A percentile compares a stretch with the other conserved stretches of the same genome.
These are phyloP conservation scores for Candida andamanensis DNA, from an alignment of 805 yeast species.

Conservation along the genomic window DNA sequence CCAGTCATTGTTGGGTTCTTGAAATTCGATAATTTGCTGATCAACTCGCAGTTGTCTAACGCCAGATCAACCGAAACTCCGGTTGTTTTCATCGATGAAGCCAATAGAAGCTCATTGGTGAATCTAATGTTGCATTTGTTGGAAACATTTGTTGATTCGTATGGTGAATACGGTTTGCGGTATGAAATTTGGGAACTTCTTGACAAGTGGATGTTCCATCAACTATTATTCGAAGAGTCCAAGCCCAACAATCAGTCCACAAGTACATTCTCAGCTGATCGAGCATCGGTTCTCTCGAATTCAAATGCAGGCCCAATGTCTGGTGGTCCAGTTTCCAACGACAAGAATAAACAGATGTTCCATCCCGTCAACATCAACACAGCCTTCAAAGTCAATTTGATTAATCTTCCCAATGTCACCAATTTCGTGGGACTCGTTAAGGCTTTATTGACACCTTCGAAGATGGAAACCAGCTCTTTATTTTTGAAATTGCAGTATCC, in stretches of 20 bases:
- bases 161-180: slow-evolving; percentile 33
- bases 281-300: too few species aligned
- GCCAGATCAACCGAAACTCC: slow-evolving; percentile 15
- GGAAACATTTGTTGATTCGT: slow-evolving; percentile 38
- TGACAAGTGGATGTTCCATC: slow-evolving; percentile 63
- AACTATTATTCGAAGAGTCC: slow-evolving; percentile 8
- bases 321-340: slow-evolving; percentile 2
- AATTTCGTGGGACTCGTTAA: slow-evolving; percentile 60
- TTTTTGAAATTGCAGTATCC: slow-evolving; percentile 51
- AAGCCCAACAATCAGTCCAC: neutral
- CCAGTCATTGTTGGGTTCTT: slow-evolving; percentile 32
- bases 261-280: neutral
- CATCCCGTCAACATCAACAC: slow-evolving; percentile 16
- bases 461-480: slow-evolving; percentile 15
- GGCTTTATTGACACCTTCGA: slow-evolving; percentile 38
- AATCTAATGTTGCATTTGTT: slow-evolving; percentile 48
- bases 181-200: slow-evolving; percentile 59
- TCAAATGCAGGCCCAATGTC: neutral
- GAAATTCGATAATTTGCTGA: slow-evolving; percentile 35
- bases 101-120: slow-evolving; percentile 29
- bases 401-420: slow-evolving; percentile 43
- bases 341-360: slow-evolving; percentile 3
- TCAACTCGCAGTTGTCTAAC: slow-evolving; percentile 10
- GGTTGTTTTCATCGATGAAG: slow-evolving; percentile 25
- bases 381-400: slow-evolving; percentile 37